phyloP scores from a whole-genome alignment of 2,329 filamentous ascomycete genomes.

The Phyllosticta citrichinensis region DNA sequence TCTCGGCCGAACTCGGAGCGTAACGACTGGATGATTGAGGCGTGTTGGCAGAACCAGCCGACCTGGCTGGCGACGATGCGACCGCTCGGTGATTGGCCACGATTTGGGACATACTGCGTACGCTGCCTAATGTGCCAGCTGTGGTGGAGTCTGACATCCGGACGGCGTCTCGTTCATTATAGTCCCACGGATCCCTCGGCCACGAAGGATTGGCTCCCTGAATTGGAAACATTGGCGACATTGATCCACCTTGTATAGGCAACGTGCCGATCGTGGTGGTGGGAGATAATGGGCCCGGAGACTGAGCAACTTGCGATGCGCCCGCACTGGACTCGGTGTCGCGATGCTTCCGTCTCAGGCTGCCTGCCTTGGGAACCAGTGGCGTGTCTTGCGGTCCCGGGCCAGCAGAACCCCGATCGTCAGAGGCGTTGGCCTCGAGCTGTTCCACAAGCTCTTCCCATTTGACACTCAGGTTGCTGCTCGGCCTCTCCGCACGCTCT shows the following conservation, averaged over 20 bases:
- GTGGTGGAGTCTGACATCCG: slow-evolving; percentile 9
- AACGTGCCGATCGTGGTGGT: slow-evolving; percentile 8
- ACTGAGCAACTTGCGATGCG: slow-evolving; percentile 1
- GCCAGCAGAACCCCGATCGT: not conserved
- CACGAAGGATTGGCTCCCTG: slow-evolving; percentile 4
- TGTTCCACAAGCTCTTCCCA: slow-evolving; percentile 46
- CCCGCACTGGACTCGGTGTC: slow-evolving; percentile 9
- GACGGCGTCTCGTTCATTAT: slow-evolving; percentile 1
- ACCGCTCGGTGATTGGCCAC: not conserved
- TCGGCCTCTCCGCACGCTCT: slow-evolving; percentile 42
- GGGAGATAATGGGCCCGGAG: slow-evolving; percentile 6
- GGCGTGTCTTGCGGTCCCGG: slow-evolving; percentile 19
- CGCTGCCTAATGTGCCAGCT: slow-evolving; percentile 8
- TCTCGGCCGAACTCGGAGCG: not conserved
- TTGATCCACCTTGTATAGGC: slow-evolving; percentile 6
- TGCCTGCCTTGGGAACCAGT: slow-evolving; percentile 16
- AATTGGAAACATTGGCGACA: slow-evolving; percentile 5
- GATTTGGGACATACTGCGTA: slow-evolving; percentile 8
- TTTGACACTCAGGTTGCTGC: slow-evolving; percentile 36
- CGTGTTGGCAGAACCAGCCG: slow-evolving; percentile 4
- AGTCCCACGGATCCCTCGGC: slow-evolving; percentile 9
- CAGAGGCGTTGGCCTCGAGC: slow-evolving; percentile 25
- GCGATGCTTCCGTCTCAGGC: slow-evolving; percentile 15
- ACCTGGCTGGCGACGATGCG: slow-evolving; percentile 8
- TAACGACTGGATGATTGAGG: slow-evolving; percentile 6